Evolutionary conservation across 495 filamentous ascomycete species (phyloP), one percentile per base, ranked within the genome.

Genomic region (Hyphodiscus hymeniophilus): DNA sequence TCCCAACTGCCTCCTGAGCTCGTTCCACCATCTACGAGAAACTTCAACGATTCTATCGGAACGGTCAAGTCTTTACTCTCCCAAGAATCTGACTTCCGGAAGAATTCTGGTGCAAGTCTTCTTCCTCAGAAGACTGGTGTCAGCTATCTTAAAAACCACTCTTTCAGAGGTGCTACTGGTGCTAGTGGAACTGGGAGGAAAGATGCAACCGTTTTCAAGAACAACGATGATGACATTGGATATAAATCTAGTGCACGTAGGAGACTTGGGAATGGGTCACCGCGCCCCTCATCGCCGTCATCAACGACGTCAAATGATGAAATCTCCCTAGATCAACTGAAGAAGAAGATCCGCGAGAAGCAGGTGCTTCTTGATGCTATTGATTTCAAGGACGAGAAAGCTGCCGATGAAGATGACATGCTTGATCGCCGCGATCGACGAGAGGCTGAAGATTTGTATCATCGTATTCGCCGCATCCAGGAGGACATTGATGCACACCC

Each of bases 121-220:
- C 80, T 95, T 49, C 89, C 92, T 3, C 90, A 97, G 60, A 85
- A 89, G 62, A 97, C 91, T n/a, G 94, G 94, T 13, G 89, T 98
- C 11, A 95, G 90, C 63, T 97, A 96, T 59, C 70, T 97, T 35
- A 99, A 99, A 63, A 88, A 79, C 24, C 94, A 94, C 58, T 97
- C 94, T 2, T 97, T 99, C 75, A 79, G 81, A 42, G 69, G 68
- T 20, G 70, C 66, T 46, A 65, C 63, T 12, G 73, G 73, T 33
- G 17, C 55, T 59, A n/a, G 21, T 3, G 38, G 45, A n/a, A 55
- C 61, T 2, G 64, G 63, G 4, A 84, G 89, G 32, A 96, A 97
- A 62, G 94, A 99, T 66, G 94, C 85, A 13, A 99, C 94, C 1
- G 81, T 96, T 36, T 99, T 90, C 66, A 91, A 91, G 61, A 95